These are phyloP conservation scores for Trichophyton benhamiae DNA, from an alignment of 2,329 filamentous ascomycete genomes.

Conservation along the genomic window DNA sequence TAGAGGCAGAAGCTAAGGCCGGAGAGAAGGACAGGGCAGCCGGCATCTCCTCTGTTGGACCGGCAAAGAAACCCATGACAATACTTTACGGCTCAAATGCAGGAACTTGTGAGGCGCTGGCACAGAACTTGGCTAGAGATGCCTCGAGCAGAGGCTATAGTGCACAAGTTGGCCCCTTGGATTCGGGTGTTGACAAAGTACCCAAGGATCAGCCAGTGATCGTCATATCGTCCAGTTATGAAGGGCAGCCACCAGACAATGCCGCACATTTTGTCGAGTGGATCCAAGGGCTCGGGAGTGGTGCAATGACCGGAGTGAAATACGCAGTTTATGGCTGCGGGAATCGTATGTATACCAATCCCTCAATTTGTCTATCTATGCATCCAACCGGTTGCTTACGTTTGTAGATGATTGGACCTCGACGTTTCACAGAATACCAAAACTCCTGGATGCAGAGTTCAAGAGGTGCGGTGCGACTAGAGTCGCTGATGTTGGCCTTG, in stretches of 20 bases:
- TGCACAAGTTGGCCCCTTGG: not conserved
- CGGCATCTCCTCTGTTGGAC: not conserved
- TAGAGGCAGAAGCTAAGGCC: not conserved
- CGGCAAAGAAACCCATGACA: not conserved
- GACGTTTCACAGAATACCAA: not conserved
- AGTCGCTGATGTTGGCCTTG: not conserved
- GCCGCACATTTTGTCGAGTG: constrained; percentile 2
- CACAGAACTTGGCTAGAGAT: not conserved
- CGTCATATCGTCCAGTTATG: not conserved
- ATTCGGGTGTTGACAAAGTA: not conserved
- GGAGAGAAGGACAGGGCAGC: not conserved
- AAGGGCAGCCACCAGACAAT: not conserved
- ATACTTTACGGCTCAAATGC: not conserved
- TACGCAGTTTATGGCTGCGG: constrained; percentile 2
- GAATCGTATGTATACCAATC: not conserved
- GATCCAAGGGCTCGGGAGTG: constrained; percentile 8
- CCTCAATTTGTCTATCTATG: not conserved
- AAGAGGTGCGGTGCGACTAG: not conserved
- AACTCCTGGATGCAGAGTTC: not conserved
- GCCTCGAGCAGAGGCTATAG: not conserved
- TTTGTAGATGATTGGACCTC: not conserved
- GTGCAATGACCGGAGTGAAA: constrained; percentile 22
- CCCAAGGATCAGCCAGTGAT: not conserved
- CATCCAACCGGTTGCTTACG: not conserved
- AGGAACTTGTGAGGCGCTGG: not conserved